Conservation (phyloP, 345 rosid genomes). For the Triadica sebifera region DNA sequence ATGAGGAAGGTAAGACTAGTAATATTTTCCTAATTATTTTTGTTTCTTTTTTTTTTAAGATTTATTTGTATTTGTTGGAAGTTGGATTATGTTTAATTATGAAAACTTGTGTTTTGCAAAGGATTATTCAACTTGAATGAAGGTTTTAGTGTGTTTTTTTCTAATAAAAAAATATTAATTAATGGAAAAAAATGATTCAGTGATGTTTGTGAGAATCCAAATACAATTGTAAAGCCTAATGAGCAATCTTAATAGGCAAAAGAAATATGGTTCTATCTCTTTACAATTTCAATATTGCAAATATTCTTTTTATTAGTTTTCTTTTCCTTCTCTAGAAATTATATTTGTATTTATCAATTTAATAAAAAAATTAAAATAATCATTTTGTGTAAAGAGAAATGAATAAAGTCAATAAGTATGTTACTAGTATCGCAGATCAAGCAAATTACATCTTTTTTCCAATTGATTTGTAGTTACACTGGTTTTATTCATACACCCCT, state of each 20-base stretch:
- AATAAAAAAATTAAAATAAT: too few species aligned
- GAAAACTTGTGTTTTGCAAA: neutral
- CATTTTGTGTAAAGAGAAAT: too few species aligned
- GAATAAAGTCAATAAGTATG: too few species aligned
- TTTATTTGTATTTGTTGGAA: neutral
- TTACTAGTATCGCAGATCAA: too few species aligned
- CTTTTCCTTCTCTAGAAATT: neutral
- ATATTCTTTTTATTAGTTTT: neutral
- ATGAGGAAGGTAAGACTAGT: conserved; percentile 66
- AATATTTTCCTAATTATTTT: neutral
- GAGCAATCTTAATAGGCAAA: neutral
- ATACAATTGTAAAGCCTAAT: neutral
- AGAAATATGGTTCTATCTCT: neutral
- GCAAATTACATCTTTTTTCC: too few species aligned
- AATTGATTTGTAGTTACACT: neutral
- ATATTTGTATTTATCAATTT: too few species aligned
- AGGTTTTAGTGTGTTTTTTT: neutral
- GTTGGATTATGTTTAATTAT: neutral
- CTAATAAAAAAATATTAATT: neutral
- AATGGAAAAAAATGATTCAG: neutral
- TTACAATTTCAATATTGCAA: neutral
- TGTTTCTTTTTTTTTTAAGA: neutral
- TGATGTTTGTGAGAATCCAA: neutral
- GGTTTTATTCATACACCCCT: neutral
- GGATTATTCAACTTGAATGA: neutral